A percentile compares a stretch with the other conserved stretches of the same genome.
Evolutionary conservation across 805 yeast genomes (phyloP).

Genomic region (Candida jianshihensis): DNA sequence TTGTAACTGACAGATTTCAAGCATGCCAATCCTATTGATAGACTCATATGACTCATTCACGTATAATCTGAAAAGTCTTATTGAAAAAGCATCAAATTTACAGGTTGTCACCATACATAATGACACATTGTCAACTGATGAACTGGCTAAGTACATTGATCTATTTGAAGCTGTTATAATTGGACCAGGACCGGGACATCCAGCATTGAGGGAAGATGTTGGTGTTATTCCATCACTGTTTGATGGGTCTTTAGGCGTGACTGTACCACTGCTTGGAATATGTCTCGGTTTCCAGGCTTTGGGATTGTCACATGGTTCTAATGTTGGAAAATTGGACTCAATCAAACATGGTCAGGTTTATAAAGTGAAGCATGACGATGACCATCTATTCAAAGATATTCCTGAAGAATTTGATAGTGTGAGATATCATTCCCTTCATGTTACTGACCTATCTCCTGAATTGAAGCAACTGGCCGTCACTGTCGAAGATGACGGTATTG

Average conservation of each 20-base stretch:
- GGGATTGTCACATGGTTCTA: conserved; percentile 54
- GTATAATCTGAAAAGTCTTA: conserved; percentile 62
- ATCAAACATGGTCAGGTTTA: conserved; percentile 87
- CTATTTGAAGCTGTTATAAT: conserved; percentile 69
- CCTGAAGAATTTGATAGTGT: conserved; percentile 55
- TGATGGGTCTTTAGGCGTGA: conserved; percentile 23
- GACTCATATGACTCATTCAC: conserved; percentile 97
- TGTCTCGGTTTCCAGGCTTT: conserved; percentile 90
- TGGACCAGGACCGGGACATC: conserved; percentile 98
- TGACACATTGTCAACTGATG: conserved; percentile 27
- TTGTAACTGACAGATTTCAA: not conserved
- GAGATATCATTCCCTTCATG: conserved; percentile 83
- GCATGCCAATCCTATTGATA: conserved; percentile 57
- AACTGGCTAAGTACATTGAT: conserved; percentile 36
- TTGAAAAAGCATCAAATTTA: conserved; percentile 42
- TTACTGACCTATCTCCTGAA: conserved; percentile 19
- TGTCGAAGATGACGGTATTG: conserved; percentile 26
- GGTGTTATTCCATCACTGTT: conserved; percentile 64
- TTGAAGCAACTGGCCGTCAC: conserved; percentile 61
- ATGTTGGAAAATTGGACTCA: conserved; percentile 41
- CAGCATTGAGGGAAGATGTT: conserved; percentile 52
- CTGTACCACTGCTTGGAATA: conserved; percentile 76
- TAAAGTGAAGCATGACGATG: conserved; percentile 20
- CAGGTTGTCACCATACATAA: conserved; percentile 31
- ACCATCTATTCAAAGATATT: conserved; percentile 35